phyloP scores from a whole-genome alignment of 169 alveolate genomes.

The Pseudocohnilembus persalinus region DNA sequence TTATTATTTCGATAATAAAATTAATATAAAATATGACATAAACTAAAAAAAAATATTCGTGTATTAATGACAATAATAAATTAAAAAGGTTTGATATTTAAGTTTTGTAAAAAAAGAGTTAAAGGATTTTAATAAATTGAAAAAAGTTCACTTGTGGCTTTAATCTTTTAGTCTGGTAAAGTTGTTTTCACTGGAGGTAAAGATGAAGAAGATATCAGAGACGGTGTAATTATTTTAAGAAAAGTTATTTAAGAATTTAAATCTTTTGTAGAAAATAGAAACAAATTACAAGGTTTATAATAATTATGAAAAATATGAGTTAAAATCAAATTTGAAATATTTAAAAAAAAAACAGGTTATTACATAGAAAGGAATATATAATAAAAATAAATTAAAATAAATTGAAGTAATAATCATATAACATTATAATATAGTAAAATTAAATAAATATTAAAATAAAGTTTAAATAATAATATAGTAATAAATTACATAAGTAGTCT shows the following conservation, averaged over 20 bases:
- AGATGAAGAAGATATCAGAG: constrained; percentile 61
- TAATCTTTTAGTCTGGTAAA: constrained; percentile 77
- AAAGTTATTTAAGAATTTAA: too few species aligned
- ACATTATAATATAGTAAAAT: too few species aligned
- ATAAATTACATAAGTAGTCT: too few species aligned
- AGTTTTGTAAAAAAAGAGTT: too few species aligned
- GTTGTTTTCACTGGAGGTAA: constrained; percentile 86
- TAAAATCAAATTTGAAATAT: too few species aligned
- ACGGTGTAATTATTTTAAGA: constrained; percentile 32
- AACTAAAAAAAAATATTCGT: neutral
- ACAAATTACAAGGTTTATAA: neutral
- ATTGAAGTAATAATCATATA: too few species aligned
- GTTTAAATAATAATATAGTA: too few species aligned
- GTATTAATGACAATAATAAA: too few species aligned
- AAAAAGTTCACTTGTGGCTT: constrained; percentile 51
- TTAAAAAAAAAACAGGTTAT: neutral
- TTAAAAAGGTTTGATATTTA: neutral
- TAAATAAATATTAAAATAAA: too few species aligned
- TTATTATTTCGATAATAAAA: neutral
- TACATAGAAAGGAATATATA: neutral
- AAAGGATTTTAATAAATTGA: constrained; percentile 15
- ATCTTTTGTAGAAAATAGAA: neutral
- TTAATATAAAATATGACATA: neutral
- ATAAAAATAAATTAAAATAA: too few species aligned
- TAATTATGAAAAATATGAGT: neutral